These are phyloP conservation scores for Cyclotella baltica DNA, from an alignment of 108 stramenopile genomes.

Conservation along the genomic window DNA sequence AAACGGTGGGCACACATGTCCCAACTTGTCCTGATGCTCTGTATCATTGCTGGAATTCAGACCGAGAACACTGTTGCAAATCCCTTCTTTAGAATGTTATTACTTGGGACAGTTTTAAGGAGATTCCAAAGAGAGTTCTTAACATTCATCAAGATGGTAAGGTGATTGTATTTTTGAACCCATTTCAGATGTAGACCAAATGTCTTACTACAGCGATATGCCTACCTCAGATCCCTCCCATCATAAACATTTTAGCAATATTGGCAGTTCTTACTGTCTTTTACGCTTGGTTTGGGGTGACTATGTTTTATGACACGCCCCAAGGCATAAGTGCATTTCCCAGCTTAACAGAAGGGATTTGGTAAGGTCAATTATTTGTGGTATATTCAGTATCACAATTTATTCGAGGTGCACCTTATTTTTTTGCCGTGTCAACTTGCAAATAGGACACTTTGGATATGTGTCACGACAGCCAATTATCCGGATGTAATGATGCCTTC, in stretches of 20 bases:
- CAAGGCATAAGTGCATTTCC: constrained; percentile 69
- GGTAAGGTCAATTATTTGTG: too few species aligned
- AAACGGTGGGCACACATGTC: constrained; percentile 18
- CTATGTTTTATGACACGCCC: constrained; percentile 63
- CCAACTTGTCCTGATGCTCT: constrained; percentile 29
- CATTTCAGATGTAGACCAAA: constrained; percentile 17
- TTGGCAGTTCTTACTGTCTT: constrained; percentile 60
- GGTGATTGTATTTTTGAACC: neutral
- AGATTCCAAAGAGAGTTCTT: constrained; percentile 59
- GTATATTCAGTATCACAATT: too few species aligned
- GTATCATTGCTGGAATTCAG: constrained; percentile 19
- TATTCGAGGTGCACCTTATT: too few species aligned
- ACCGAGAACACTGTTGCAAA: constrained; percentile 33
- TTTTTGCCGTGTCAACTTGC: neutral
- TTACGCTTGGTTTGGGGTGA: constrained; percentile 78
- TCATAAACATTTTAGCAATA: constrained; percentile 50
- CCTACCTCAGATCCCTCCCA: constrained; percentile 50
- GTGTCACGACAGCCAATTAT: constrained; percentile 85
- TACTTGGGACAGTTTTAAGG: constrained; percentile 51
- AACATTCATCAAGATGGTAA: constrained; percentile 57
- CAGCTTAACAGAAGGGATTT: constrained; percentile 68
- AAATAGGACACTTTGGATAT: constrained; percentile 70
- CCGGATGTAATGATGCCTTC: constrained; percentile 87
- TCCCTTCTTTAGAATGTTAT: constrained; percentile 63
- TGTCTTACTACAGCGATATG: neutral